phyloP scores from a whole-genome alignment of 1,284 basidiomycete genomes.

The Agaricales sp. region DNA sequence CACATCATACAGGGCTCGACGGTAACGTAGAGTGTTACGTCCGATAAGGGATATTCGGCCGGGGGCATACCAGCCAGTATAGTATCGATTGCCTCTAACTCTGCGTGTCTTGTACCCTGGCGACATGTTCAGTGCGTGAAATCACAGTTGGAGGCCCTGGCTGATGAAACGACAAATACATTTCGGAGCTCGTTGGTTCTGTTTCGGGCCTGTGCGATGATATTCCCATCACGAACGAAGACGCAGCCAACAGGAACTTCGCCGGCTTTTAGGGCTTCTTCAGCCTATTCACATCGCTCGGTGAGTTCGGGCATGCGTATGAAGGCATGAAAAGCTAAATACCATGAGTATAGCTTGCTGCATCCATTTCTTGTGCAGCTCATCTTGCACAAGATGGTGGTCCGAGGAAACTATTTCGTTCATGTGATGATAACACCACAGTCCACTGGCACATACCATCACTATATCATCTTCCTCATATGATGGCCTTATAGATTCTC shows the following conservation, averaged over 20 bases:
- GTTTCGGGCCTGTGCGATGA: constrained; percentile 86
- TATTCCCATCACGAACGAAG: constrained; percentile 70
- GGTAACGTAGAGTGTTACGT: constrained; percentile 91
- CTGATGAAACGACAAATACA: constrained; percentile 30
- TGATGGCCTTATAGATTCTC: background rate
- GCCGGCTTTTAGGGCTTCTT: constrained; percentile 75
- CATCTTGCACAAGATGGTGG: background rate
- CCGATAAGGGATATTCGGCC: constrained; percentile 66
- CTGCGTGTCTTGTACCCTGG: constrained; percentile 94
- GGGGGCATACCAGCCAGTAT: constrained; percentile 61
- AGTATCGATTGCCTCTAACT: constrained; percentile 92
- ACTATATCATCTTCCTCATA: background rate
- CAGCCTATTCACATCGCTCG: constrained; percentile 36
- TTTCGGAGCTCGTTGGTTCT: constrained; percentile 92
- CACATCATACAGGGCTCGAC: constrained; percentile 99
- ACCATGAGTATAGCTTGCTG: constrained; percentile 13
- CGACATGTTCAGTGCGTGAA: constrained; percentile 6
- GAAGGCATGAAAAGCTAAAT: background rate
- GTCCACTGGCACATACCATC: no score
- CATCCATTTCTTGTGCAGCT: constrained; percentile 15
- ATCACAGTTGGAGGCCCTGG: no score
- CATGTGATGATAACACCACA: background rate
- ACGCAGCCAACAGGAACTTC: constrained; percentile 98
- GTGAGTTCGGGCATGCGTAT: constrained; percentile 7
- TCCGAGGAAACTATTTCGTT: background rate